Evolutionary conservation across 2,329 filamentous ascomycete species (phyloP).

Genomic region (Fusarium subtropicale): DNA sequence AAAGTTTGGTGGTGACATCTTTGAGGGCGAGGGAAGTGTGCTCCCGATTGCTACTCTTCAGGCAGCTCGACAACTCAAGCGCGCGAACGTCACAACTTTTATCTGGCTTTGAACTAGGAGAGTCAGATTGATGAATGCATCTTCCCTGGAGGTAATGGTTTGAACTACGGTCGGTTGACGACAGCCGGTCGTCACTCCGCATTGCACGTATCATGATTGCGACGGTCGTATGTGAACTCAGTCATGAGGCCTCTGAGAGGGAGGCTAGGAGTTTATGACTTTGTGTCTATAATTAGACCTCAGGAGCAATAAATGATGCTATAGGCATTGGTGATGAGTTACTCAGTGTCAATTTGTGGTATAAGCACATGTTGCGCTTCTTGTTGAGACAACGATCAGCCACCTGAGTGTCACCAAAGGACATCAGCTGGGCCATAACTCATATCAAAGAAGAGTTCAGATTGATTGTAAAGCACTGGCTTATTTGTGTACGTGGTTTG

Average conservation of each 20-base stretch:
- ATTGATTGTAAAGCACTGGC: rapidly evolving
- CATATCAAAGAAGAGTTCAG: rapidly evolving
- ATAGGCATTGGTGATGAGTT: neutral
- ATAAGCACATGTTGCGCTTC: neutral
- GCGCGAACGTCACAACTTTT: neutral
- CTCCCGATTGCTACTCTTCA: neutral
- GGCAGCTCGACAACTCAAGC: neutral
- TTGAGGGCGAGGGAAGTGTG: neutral
- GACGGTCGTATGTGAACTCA: neutral
- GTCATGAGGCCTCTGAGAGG: too few relatives aligned
- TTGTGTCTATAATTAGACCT: too few relatives aligned
- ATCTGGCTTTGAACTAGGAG: neutral
- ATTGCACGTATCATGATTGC: neutral
- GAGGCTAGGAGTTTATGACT: too few relatives aligned
- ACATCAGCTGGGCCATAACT: too few relatives aligned
- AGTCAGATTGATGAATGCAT: neutral
- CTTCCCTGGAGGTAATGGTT: neutral
- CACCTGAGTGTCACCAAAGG: too few relatives aligned
- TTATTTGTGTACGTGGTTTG: neutral
- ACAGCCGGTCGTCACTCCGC: neutral
- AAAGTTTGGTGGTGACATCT: constrained; percentile 1
- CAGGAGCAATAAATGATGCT: neutral
- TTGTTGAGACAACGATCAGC: neutral
- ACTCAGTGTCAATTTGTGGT: neutral
- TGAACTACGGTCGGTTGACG: neutral